Base-by-base conservation (phyloP, 345 rosid species). In the Euphorbia lathyris region DNA sequence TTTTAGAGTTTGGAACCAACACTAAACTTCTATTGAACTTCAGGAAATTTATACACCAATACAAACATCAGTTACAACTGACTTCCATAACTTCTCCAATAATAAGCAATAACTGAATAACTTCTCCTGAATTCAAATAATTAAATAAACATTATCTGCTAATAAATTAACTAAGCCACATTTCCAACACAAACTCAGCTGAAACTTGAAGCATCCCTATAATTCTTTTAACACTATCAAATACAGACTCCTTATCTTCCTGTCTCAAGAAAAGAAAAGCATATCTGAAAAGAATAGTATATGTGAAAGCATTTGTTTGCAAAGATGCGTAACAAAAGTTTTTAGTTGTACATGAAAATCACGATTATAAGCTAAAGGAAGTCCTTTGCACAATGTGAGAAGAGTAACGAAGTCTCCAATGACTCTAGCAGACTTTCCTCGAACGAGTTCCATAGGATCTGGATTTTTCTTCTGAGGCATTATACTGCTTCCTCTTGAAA, bases 401-500 rank as follows among this genome's bases (percentile, higher is more conserved):
- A n/a, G n/a, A n/a, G n/a, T n/a, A n/a, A n/a, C n/a, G n/a, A n/a
- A n/a, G n/a, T 86, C 89, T 20, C 97, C 97, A 19, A 95, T 82
- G 62, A 86, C 90, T 77, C 96, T 77, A 25, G 93, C 97, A 75
- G 97, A 90, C 80, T 95, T 95, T 32, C 97, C 97, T 53, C 96
- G 86, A 58, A 92, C 96, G 74, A 95, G 99, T 72, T 92, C 99
- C 97, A 92, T 92, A n/a, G 97, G 99, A 78, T 95, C 98, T 50
- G 97, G 98, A 79, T 92, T 95, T 81, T 95, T 92, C 91, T 95
- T 95, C 78, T 92, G 99, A 63, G 99, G 98, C 99, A 95, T 95
- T 80, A 95, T 95, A 77, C 98, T 95, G 58, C 99, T 92, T 74
- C 99, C 97, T 1, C 97, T 88, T 38, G 98, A 95, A 65, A 92